A percentile compares a stretch with the other conserved stretches of the same genome.
Evolutionary conservation across 495 filamentous ascomycete species (phyloP).

Genomic region (Trypethelium eluteriae): DNA sequence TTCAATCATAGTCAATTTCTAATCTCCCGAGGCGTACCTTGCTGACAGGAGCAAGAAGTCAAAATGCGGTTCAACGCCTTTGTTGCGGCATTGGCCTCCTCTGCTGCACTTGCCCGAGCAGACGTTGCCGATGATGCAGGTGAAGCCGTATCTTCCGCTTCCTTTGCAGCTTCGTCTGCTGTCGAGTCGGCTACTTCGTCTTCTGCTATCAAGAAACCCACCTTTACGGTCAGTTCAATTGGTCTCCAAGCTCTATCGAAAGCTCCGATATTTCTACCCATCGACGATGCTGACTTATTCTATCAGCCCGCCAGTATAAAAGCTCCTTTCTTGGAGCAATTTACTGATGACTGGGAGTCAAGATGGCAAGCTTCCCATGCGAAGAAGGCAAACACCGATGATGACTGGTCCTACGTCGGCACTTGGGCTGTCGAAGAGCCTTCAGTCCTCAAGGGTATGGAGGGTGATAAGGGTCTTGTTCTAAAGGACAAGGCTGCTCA

Average conservation of each 20-base stretch:
- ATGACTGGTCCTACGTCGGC: conserved; percentile 97
- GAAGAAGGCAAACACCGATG: conserved; percentile 87
- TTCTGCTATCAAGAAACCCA: conserved; percentile 56
- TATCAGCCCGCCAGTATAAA: conserved; percentile 74
- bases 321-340: conserved; percentile 95
- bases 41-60: conserved; percentile 15
- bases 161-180: conserved; percentile 28
- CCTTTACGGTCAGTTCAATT: conserved; percentile 71
- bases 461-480: conserved; percentile 92
- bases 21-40: conserved; percentile 11
- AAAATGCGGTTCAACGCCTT: conserved; percentile 34
- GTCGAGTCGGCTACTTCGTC: conserved; percentile 49
- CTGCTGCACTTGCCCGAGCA: conserved; percentile 34
- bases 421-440: conserved; percentile 97
- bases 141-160: conserved; percentile 20
- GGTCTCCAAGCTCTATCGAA: conserved; percentile 6
- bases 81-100: conserved; percentile 30
- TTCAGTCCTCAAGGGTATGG: conserved; percentile 81
- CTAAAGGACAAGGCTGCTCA: conserved; percentile 95
- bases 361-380: conserved; percentile 90
- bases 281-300: conserved; percentile 18
- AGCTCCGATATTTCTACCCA: conserved; percentile 25
- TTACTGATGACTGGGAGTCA: conserved; percentile 80
- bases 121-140: conserved; percentile 27
- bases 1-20: not conserved